phyloP scores from a whole-genome alignment of 1,139 yeast species.

The Saccharomyces hybrid region DNA sequence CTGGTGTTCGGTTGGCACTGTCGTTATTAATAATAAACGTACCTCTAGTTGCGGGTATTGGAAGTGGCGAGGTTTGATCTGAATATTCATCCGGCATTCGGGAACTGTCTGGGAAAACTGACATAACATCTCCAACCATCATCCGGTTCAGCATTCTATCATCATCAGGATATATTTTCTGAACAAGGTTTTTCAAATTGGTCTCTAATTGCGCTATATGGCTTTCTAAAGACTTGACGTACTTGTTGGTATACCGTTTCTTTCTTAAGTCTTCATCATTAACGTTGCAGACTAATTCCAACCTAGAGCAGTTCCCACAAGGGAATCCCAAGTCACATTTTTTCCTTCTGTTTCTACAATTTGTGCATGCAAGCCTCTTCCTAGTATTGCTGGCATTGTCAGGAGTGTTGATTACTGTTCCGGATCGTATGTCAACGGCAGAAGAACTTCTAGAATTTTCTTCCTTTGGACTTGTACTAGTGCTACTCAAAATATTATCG shows the following conservation, averaged over 20 bases:
- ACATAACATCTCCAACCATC: conserved; percentile 20
- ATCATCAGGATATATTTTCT: conserved; percentile 16
- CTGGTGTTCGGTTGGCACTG: not conserved
- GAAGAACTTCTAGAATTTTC: not conserved
- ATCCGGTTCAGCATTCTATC: conserved; percentile 13
- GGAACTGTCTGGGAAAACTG: conserved; percentile 6
- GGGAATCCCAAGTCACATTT: conserved; percentile 47
- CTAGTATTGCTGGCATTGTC: not conserved
- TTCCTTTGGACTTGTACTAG: not conserved
- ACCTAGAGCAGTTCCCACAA: conserved; percentile 43
- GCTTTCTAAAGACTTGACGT: conserved; percentile 36
- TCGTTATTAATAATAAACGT: not conserved
- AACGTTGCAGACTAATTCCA: conserved; percentile 42
- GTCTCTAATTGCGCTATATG: conserved; percentile 28
- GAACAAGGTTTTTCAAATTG: conserved; percentile 21
- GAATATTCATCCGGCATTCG: not conserved
- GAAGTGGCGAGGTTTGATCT: not conserved
- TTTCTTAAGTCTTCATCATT: conserved; percentile 48
- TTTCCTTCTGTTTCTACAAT: conserved; percentile 34
- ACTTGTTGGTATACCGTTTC: conserved; percentile 44
- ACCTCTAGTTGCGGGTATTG: conserved; percentile 1
- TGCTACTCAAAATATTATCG: not conserved
- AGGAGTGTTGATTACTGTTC: not conserved
- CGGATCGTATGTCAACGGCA: not conserved
- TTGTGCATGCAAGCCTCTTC: conserved; percentile 30